Evolutionary conservation across 2,329 filamentous ascomycete genomes (phyloP).

Genomic region (Exophiala spinifera): DNA sequence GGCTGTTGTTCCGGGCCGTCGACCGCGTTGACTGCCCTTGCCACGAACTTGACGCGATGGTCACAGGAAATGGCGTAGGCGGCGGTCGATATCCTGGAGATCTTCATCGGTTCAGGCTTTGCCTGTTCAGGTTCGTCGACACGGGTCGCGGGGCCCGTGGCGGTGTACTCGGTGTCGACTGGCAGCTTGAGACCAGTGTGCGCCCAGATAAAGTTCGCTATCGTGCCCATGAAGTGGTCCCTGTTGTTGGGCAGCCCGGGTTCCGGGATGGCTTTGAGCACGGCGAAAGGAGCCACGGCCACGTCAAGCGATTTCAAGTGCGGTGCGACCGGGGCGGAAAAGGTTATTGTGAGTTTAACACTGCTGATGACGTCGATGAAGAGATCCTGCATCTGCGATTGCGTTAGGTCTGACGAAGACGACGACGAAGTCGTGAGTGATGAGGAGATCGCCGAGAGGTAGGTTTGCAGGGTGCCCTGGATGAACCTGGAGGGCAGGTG

Average conservation of each 20-base stretch:
- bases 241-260: neutral
- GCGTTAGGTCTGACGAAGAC: neutral
- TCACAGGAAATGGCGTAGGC: slow-evolving; percentile 24
- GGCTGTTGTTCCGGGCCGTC: slow-evolving; percentile 1
- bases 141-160: neutral
- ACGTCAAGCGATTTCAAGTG: slow-evolving; percentile 24
- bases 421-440: neutral
- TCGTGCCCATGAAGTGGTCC: slow-evolving; percentile 11
- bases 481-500: slow-evolving; percentile 16
- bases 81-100: slow-evolving; percentile 20
- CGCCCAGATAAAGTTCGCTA: slow-evolving; percentile 10
- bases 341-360: slow-evolving; percentile 21
- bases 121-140: neutral
- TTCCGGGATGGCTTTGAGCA: slow-evolving; percentile 1
- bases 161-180: neutral
- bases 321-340: slow-evolving; percentile 20
- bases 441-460: slow-evolving; percentile 10
- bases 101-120: slow-evolving; percentile 13
- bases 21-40: slow-evolving; percentile 14
- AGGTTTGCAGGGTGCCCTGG: slow-evolving; percentile 9
- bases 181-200: slow-evolving; percentile 14
- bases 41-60: slow-evolving; percentile 22
- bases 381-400: neutral
- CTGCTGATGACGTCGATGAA: slow-evolving; percentile 15
- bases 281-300: slow-evolving; percentile 16